Evolutionary conservation across 768 basidiomycete species (phyloP).

Genomic region (Mycena epipterygia): DNA sequence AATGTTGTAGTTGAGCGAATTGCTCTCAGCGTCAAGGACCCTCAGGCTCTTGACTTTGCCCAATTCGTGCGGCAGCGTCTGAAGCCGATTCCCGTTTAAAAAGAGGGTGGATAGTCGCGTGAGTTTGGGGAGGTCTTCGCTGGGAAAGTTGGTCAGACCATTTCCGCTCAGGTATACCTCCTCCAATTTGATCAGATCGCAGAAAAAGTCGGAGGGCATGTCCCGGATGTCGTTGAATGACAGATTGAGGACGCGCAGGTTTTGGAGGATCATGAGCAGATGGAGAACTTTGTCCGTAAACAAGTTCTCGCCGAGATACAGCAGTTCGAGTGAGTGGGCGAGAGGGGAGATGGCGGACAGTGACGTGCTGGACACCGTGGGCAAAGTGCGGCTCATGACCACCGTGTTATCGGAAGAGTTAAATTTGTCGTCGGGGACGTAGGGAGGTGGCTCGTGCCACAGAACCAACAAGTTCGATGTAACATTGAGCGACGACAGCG

Average conservation of each 20-base stretch:
- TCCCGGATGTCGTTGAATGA: constrained; percentile 97
- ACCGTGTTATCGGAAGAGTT: constrained; percentile 16
- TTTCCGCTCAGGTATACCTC: constrained; percentile 97
- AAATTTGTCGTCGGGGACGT: constrained; percentile 35
- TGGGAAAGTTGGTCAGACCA: constrained; percentile 89
- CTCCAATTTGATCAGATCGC: constrained; percentile 76
- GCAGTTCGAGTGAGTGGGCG: constrained; percentile 76
- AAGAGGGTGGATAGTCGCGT: constrained; percentile 81
- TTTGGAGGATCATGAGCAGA: constrained; percentile 79
- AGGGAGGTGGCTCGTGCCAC: constrained; percentile 76
- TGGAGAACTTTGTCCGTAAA: constrained; percentile 85
- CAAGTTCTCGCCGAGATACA: constrained; percentile 93
- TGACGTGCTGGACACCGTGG: constrained; percentile 42
- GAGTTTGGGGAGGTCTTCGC: constrained; percentile 86
- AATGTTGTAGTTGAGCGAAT: constrained; percentile 95
- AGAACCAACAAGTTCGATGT: constrained; percentile 87
- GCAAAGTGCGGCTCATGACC: constrained; percentile 35
- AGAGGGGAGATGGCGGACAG: constrained; percentile 63
- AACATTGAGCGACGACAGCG: constrained; percentile 80
- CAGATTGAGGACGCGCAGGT: constrained; percentile 87
- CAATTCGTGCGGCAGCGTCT: constrained; percentile 92
- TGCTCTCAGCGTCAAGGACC: constrained; percentile 93
- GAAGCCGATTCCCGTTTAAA: constrained; percentile 93
- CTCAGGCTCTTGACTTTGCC: constrained; percentile 84
- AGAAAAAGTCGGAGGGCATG: constrained; percentile 83